phyloP scores from a whole-genome alignment of 2,329 filamentous ascomycete species.

The Botrytis fabae region DNA sequence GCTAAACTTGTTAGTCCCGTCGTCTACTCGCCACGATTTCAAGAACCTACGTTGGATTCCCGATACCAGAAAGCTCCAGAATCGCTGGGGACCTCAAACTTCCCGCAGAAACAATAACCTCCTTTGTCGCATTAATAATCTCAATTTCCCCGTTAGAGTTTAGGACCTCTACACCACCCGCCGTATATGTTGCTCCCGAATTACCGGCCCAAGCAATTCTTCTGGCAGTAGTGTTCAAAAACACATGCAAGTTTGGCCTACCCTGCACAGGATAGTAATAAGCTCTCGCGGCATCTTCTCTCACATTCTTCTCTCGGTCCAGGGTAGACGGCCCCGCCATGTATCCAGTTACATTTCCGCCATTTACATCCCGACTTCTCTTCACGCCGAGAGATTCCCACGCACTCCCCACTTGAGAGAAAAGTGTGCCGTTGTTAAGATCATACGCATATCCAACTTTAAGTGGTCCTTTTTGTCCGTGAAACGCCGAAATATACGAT shows the following conservation, averaged over 20 bases:
- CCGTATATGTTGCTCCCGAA: slow-evolving; percentile 42
- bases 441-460: slow-evolving; percentile 29
- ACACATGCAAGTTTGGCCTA: slow-evolving; percentile 27
- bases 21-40: not conserved
- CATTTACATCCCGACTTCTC: slow-evolving; percentile 27
- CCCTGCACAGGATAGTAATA: slow-evolving; percentile 30
- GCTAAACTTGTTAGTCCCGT: slow-evolving; percentile 7
- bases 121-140: slow-evolving; percentile 34
- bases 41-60: slow-evolving; percentile 27
- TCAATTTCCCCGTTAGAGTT: slow-evolving; percentile 22
- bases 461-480: slow-evolving; percentile 28
- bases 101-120: slow-evolving; percentile 40
- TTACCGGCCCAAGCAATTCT: slow-evolving; percentile 26
- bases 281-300: slow-evolving; percentile 31
- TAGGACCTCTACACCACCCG: slow-evolving; percentile 33
- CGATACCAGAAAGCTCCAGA: slow-evolving; percentile 43
- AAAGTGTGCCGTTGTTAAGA: slow-evolving; percentile 24
- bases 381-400: slow-evolving; percentile 26
- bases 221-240: slow-evolving; percentile 28
- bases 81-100: slow-evolving; percentile 39
- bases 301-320: slow-evolving; percentile 34
- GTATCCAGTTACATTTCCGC: slow-evolving; percentile 27
- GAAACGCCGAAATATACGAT: slow-evolving; percentile 24
- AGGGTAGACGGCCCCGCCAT: slow-evolving; percentile 27
- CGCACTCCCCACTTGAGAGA: slow-evolving; percentile 9